A percentile compares a stretch with the other conserved stretches of the same genome.
These are phyloP conservation scores for Podospora pseudopauciseta DNA, from an alignment of 495 filamentous ascomycete species.

Conservation along the genomic window DNA sequence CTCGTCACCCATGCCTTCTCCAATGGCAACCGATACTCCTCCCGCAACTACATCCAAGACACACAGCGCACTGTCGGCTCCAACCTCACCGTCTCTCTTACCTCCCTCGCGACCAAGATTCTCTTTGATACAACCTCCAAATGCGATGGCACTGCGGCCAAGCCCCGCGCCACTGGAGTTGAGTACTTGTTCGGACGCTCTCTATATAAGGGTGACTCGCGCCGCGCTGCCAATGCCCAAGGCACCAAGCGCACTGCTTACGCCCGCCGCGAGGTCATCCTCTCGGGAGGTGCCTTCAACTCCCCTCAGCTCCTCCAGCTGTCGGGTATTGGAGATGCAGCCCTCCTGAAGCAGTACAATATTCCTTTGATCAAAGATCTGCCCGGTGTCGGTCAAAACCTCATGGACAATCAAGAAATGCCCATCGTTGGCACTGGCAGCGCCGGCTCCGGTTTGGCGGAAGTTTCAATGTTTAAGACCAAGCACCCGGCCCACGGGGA, in stretches of 20 bases:
- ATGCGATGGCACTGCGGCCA: constrained; percentile 15
- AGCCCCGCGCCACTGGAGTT: constrained; percentile 33
- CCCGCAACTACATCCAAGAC: constrained; percentile 37
- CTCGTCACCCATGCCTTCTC: constrained; percentile 32
- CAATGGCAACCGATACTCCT: constrained; percentile 37
- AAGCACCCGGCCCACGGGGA: constrained; percentile 36
- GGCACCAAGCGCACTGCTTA: constrained; percentile 20
- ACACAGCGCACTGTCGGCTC: constrained; percentile 20
- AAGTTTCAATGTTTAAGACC: constrained; percentile 36
- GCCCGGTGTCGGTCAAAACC: constrained; percentile 57
- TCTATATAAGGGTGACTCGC: constrained; percentile 32
- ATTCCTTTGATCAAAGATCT: constrained; percentile 52
- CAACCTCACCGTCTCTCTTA: constrained; percentile 36
- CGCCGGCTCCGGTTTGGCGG: constrained; percentile 26
- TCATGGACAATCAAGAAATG: constrained; percentile 62
- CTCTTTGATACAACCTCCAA: constrained; percentile 31
- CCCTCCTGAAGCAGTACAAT: constrained; percentile 6
- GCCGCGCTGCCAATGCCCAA: constrained; percentile 21
- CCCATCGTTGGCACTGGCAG: constrained; percentile 34
- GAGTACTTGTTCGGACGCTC: constrained; percentile 36
- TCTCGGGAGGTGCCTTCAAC: constrained; percentile 41
- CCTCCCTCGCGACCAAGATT: constrained; percentile 35
- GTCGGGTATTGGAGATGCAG: constrained; percentile 26
- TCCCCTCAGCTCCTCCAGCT: constrained; percentile 50
- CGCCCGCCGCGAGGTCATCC: constrained; percentile 40